Percentiles rank a stretch among this genome's conserved stretches.
Evolutionary conservation across 2,329 filamentous ascomycete species (phyloP).

Genomic region (Colletotrichum brevisporum): DNA sequence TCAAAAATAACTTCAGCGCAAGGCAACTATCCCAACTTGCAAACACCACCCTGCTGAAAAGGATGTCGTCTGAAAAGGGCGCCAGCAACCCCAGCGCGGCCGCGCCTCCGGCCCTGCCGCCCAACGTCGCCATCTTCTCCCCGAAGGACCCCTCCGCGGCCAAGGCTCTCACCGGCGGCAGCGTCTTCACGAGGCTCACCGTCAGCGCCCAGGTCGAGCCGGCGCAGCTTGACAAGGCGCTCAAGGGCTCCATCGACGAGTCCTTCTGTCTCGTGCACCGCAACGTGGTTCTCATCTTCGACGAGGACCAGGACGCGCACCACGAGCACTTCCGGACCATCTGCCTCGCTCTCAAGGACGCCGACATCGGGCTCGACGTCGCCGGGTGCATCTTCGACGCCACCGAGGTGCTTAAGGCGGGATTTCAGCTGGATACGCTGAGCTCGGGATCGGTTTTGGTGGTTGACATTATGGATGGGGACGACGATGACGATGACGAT

Average conservation of each 20-base stretch:
- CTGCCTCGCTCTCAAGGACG: constrained; percentile 43
- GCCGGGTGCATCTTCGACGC: constrained; percentile 44
- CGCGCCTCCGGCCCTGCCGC: constrained; percentile 33
- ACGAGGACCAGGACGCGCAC: constrained; percentile 39
- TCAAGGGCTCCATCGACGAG: constrained; percentile 29
- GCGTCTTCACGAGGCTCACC: constrained; percentile 43
- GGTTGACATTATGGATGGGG: constrained; percentile 42
- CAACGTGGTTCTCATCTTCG: constrained; percentile 41
- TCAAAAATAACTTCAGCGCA: too few species aligned
- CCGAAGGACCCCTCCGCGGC: constrained; percentile 29
- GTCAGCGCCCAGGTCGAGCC: constrained; percentile 39
- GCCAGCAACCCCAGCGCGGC: background rate
- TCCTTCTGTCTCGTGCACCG: constrained; percentile 41
- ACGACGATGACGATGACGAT: constrained; percentile 39
- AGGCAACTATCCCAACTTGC: too few species aligned
- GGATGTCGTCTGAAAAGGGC: background rate
- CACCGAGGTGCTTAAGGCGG: constrained; percentile 37
- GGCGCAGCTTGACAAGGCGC: constrained; percentile 28
- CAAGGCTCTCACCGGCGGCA: constrained; percentile 37
- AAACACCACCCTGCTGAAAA: too few species aligned
- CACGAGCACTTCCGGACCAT: constrained; percentile 45
- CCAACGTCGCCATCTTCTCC: constrained; percentile 44
- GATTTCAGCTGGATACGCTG: constrained; percentile 44
- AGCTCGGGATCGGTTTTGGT: constrained; percentile 43
- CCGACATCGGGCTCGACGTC: constrained; percentile 43